Conservation (phyloP, 1,284 basidiomycete species). For the Moesziomyces globuligerus region DNA sequence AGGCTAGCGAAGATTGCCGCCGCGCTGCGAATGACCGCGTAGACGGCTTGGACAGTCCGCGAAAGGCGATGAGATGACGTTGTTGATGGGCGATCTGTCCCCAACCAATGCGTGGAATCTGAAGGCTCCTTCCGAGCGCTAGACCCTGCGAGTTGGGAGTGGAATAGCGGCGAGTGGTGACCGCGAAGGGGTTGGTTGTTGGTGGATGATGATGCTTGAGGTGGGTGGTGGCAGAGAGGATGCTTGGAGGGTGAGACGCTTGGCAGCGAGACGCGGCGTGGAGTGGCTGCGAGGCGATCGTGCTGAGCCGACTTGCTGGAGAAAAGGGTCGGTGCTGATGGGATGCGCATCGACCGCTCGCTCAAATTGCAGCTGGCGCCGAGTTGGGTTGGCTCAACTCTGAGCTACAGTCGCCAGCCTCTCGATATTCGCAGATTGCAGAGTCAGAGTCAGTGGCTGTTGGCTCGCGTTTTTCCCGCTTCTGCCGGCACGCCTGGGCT, state of each 20-base stretch:
- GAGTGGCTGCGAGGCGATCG: conserved; percentile 17
- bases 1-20: background rate
- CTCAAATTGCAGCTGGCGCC: conserved; percentile 3
- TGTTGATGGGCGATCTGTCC: no score
- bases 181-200: conserved; percentile 1
- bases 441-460: background rate
- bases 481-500: background rate
- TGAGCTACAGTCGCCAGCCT: no score
- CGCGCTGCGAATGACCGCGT: no score
- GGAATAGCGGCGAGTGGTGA: background rate
- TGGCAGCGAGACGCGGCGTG: conserved; percentile 15
- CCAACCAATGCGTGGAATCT: no score
- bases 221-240: background rate
- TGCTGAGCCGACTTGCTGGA: conserved; percentile 1
- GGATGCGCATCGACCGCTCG: conserved; percentile 24
- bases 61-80: no score
- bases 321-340: conserved; percentile 5
- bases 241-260: no score
- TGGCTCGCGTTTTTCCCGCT: background rate
- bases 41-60: no score
- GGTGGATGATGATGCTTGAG: background rate
- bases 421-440: background rate
- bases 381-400: conserved; percentile 7
- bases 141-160: background rate
- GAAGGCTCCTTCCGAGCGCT: background rate